Conservation (phyloP, 768 basidiomycete genomes). For the Hysterangium stoloniferum region DNA sequence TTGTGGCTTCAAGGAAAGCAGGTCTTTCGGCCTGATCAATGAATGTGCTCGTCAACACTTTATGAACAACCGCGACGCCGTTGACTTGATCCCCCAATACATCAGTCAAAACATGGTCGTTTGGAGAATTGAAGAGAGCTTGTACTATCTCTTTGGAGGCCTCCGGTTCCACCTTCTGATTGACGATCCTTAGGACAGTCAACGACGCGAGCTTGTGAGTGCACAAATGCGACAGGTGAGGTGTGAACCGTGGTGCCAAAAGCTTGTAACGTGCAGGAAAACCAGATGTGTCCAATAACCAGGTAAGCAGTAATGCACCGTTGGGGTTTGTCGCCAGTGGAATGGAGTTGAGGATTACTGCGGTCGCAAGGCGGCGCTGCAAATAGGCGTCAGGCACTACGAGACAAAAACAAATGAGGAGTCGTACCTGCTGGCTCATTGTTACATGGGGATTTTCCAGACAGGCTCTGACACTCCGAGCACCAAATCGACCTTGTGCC, state of each 20-base stretch:
- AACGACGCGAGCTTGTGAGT: conserved; percentile 96
- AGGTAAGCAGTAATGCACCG: conserved; percentile 89
- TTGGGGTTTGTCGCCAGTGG: conserved; percentile 97
- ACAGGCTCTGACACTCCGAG: conserved; percentile 95
- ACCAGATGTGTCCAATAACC: conserved; percentile 91
- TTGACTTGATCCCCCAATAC: conserved; percentile 95
- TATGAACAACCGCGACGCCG: conserved; percentile 87
- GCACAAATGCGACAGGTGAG: conserved; percentile 93
- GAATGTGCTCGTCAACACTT: conserved; percentile 83
- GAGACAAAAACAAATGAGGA: neutral
- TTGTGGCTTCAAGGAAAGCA: conserved; percentile 75
- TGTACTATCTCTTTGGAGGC: conserved; percentile 84
- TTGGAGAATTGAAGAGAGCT: conserved; percentile 82
- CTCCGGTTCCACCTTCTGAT: conserved; percentile 89
- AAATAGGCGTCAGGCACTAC: neutral
- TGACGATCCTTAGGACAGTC: conserved; percentile 91
- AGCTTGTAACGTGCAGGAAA: conserved; percentile 95
- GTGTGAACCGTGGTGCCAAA: conserved; percentile 91
- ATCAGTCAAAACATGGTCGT: conserved; percentile 87
- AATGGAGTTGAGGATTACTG: conserved; percentile 94
- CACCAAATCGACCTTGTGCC: conserved; percentile 95
- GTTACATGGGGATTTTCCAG: conserved; percentile 86
- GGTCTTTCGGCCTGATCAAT: conserved; percentile 65
- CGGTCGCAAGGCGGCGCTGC: conserved; percentile 84
- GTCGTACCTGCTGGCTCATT: conserved; percentile 62